phyloP scores from a whole-genome alignment of 768 basidiomycete genomes.

The Basidioascus undulatus region DNA sequence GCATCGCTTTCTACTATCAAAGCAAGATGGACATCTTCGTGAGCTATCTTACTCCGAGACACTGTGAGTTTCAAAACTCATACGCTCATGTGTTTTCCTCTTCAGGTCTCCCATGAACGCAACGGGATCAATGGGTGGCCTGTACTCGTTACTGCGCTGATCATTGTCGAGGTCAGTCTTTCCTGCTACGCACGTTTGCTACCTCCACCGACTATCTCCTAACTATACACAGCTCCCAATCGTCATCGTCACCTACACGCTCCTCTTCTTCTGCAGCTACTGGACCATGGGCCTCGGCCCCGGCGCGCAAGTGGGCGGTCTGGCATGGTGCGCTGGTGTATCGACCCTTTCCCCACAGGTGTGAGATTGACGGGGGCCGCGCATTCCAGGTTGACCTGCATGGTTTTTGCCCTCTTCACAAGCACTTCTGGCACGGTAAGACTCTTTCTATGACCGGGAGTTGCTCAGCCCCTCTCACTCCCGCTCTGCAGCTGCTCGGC shows the following conservation, averaged over 20 bases:
- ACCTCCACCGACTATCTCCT: no score
- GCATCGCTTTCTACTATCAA: conserved; percentile 1
- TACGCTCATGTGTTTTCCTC: neutral
- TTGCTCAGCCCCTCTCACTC: neutral
- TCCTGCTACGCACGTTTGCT: no score
- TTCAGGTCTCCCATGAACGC: conserved; percentile 2
- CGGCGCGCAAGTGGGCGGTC: neutral
- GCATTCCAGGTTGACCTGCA: conserved; percentile 10
- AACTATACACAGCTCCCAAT: no score
- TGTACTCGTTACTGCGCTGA: conserved; percentile 1
- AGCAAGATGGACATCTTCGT: conserved; percentile 1
- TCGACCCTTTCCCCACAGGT: no score
- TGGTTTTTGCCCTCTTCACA: conserved; percentile 39
- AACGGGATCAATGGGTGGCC: conserved; percentile 3
- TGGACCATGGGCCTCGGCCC: neutral
- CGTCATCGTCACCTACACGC: neutral
- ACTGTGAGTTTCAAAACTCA: no score
- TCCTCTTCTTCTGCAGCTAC: neutral
- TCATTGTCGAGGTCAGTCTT: neutral
- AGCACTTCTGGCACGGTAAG: neutral
- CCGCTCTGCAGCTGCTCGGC: neutral
- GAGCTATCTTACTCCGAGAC: neutral
- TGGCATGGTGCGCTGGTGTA: neutral
- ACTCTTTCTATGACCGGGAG: neutral
- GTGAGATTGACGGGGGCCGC: neutral